These are phyloP conservation scores for Chaetomium fimeti DNA, from an alignment of 495 filamentous ascomycete genomes.

Conservation along the genomic window DNA sequence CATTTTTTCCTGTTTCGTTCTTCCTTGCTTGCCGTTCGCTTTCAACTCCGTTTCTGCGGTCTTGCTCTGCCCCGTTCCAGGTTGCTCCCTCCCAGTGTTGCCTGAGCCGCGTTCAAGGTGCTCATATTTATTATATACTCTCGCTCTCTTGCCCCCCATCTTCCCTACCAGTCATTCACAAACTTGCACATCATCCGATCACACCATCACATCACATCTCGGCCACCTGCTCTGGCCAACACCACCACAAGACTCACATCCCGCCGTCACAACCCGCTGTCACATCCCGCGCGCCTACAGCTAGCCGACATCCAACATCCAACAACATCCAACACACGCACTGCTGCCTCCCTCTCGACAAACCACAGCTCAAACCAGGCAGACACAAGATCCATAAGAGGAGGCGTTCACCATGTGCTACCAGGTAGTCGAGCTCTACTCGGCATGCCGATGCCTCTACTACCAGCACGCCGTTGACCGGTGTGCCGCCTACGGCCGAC, in stretches of 20 bases:
- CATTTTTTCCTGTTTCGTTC: constrained; percentile 30
- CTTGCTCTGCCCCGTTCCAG: constrained; percentile 14
- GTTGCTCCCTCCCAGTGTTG: constrained; percentile 15
- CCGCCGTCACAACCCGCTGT: constrained; percentile 11
- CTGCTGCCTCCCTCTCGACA: not conserved
- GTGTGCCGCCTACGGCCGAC: constrained; percentile 67
- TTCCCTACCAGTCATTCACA: constrained; percentile 17
- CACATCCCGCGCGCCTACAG: constrained; percentile 13
- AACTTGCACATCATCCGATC: constrained; percentile 4
- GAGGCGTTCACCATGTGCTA: constrained; percentile 61
- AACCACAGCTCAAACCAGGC: constrained; percentile 1
- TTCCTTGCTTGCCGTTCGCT: constrained; percentile 24
- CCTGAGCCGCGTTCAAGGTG: constrained; percentile 19
- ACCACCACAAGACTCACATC: constrained; percentile 13
- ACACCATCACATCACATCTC: constrained; percentile 15
- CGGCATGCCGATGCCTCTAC: constrained; percentile 82
- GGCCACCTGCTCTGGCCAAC: not conserved
- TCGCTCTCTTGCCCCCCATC: constrained; percentile 23
- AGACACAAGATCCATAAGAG: constrained; percentile 6
- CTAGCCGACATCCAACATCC: not conserved
- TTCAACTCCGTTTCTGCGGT: constrained; percentile 13
- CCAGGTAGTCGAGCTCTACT: constrained; percentile 73
- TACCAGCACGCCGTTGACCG: constrained; percentile 79
- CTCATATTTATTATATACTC: constrained; percentile 27
- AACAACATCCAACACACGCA: too few species aligned